Evolutionary conservation across 257 asterid genomes (phyloP).

Genomic region (Scutellaria baicalensis): DNA sequence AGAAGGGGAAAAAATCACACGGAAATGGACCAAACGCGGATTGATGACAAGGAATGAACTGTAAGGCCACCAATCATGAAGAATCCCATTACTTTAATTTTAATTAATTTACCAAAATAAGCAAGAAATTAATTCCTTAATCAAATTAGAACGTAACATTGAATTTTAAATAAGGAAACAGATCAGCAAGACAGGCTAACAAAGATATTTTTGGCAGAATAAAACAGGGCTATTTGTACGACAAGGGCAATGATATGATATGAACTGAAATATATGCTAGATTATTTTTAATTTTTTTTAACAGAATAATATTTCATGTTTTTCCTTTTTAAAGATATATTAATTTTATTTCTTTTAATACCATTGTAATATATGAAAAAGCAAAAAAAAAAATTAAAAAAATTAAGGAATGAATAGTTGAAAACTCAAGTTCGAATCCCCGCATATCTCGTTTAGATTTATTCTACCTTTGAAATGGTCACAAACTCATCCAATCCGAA

Average conservation of each 20-base stretch:
- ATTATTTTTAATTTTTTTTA: too few relatives aligned
- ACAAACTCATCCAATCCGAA: too few relatives aligned
- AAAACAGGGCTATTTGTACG: background rate
- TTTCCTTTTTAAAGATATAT: too few relatives aligned
- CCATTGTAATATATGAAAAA: too few relatives aligned
- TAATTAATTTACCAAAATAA: background rate
- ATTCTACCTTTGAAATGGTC: too few relatives aligned
- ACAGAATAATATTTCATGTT: too few relatives aligned
- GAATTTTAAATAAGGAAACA: background rate
- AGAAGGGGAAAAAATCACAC: conserved; percentile 16
- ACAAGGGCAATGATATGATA: background rate
- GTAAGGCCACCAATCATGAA: conserved; percentile 16
- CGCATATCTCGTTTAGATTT: too few relatives aligned
- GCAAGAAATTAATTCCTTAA: conserved; percentile 23
- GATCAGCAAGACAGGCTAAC: conserved; percentile 29
- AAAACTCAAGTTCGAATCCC: too few relatives aligned
- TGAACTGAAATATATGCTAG: background rate
- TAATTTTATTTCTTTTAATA: too few relatives aligned
- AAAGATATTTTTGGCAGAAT: conserved; percentile 21
- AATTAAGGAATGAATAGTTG: too few relatives aligned
- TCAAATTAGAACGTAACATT: background rate
- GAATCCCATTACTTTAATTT: background rate
- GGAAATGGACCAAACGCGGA: conserved; percentile 50
- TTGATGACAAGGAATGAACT: conserved; percentile 62
- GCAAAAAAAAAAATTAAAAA: too few relatives aligned